Base-by-base conservation (phyloP, 2,329 filamentous ascomycete genomes). In the Bipolaris victoriae region DNA sequence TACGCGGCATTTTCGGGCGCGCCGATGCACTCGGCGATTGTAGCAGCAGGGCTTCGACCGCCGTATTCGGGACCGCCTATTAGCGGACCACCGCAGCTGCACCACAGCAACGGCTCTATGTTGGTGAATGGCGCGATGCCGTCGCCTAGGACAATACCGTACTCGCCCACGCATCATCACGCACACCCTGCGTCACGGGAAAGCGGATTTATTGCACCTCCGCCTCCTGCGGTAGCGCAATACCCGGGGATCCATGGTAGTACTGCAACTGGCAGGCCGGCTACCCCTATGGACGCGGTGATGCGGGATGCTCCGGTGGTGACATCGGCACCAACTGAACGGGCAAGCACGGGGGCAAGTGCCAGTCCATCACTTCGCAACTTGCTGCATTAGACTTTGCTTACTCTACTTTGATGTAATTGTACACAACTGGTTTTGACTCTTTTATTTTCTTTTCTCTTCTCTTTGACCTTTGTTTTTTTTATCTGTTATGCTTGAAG, bases 301-400 rank as follows among this genome's bases (percentile, higher is more conserved):
- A 74, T 76, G 71, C 68, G 73, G 54, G 71, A 76, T 47, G 65
- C 63, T 26, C 69, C 68, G 11, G 48, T 62, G 18, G 60, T 65
- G 1, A 69, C 68, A 37, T 68, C 66, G 46, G 69, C 69, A 29
- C 63, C 68, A 7, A 64, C 60, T 43, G 69, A 72, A 55, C 72
- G 72, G 24, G 62, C 62, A 29, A 74, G 60, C 37, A 75, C 70
- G 10, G 76, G 74, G 46, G 76, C 80, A 13, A 82, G 80, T 58
- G 80, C 80, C 11, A 81, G 79, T 59, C 80, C 80, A 13, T 81
- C 76, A 56, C 68, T 82, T 66, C 75, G 77, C 52, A 82, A 82
- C 64, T 62, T 82, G 57, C 66, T 82, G 60, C 77, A 80, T 68
- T 81, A 74, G 62, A 61, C 26, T 55, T 54, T 60, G 51, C 47